Evolutionary conservation across 1,284 basidiomycete species (phyloP).

Genomic region (Trametes polyzona): DNA sequence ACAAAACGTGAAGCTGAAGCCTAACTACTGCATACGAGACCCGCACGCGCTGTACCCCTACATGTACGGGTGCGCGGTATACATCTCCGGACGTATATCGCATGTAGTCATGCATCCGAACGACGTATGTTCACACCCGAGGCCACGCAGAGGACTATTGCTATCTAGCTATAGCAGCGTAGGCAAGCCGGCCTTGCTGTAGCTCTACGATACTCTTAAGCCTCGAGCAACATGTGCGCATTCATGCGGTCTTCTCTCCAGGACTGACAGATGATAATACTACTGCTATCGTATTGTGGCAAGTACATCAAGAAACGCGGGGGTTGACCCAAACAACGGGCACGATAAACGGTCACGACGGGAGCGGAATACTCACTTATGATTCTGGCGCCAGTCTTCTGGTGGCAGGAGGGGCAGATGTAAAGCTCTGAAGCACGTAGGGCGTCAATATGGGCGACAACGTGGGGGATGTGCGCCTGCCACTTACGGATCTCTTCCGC

Average conservation of each 20-base stretch:
- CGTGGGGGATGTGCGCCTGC: background rate
- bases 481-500: constrained; percentile 74
- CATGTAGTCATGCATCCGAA: background rate
- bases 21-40: background rate
- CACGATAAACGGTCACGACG: constrained; percentile 23
- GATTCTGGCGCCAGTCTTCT: constrained; percentile 65
- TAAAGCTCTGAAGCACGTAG: constrained; percentile 57
- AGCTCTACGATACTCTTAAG: constrained; percentile 16
- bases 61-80: too few species aligned
- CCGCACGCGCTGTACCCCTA: too few species aligned
- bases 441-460: constrained; percentile 15
- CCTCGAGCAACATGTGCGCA: constrained; percentile 4
- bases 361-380: constrained; percentile 71
- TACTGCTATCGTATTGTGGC: constrained; percentile 33
- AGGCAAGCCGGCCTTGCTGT: constrained; percentile 5
- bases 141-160: constrained; percentile 11
- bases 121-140: constrained; percentile 11
- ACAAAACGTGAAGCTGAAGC: background rate
- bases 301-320: constrained; percentile 34
- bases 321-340: constrained; percentile 36
- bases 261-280: constrained; percentile 9
- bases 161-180: constrained; percentile 17
- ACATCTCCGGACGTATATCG: too few species aligned
- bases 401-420: constrained; percentile 69
- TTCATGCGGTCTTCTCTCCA: constrained; percentile 3